phyloP scores from a whole-genome alignment of 2,329 filamentous ascomycete genomes.

The Penicillium sp. region DNA sequence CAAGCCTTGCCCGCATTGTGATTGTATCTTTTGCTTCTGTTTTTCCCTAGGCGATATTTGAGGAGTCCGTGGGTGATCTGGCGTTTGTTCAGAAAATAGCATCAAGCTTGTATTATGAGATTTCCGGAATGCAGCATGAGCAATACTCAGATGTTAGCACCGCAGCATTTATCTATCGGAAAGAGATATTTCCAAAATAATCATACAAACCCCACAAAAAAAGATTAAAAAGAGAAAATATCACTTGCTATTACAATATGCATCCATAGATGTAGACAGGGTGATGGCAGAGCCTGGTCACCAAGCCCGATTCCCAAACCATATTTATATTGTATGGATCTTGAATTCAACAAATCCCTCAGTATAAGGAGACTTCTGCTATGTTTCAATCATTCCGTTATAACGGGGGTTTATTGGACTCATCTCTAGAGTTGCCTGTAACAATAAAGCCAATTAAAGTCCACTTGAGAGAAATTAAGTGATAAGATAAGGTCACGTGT shows the following conservation, averaged over 20 bases:
- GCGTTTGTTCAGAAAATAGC: slow-evolving; percentile 10
- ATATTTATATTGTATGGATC: too few relatives aligned
- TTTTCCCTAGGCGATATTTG: neutral
- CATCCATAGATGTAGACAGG: too few relatives aligned
- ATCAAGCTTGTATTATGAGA: slow-evolving; percentile 16
- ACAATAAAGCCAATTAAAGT: neutral
- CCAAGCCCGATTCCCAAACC: too few relatives aligned
- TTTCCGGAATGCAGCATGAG: slow-evolving; percentile 17
- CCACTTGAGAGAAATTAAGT: neutral
- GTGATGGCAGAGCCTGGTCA: too few relatives aligned
- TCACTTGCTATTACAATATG: neutral
- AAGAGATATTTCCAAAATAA: neutral
- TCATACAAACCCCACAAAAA: neutral
- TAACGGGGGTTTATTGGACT: too few relatives aligned
- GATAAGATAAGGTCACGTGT: slow-evolving; percentile 25
- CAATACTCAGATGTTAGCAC: slow-evolving; percentile 11
- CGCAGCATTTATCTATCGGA: neutral
- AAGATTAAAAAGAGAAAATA: neutral
- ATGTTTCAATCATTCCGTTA: too few relatives aligned
- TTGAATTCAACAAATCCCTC: too few relatives aligned
- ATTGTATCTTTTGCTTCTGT: slow-evolving; percentile 8
- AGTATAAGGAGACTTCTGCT: too few relatives aligned
- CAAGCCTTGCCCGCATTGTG: neutral
- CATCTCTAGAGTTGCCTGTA: neutral
- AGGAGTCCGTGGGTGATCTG: slow-evolving; percentile 8